A percentile compares a stretch with the other conserved stretches of the same genome.
Conservation (phyloP, 306 rosid genomes). For the Crataegus laevigata region DNA sequence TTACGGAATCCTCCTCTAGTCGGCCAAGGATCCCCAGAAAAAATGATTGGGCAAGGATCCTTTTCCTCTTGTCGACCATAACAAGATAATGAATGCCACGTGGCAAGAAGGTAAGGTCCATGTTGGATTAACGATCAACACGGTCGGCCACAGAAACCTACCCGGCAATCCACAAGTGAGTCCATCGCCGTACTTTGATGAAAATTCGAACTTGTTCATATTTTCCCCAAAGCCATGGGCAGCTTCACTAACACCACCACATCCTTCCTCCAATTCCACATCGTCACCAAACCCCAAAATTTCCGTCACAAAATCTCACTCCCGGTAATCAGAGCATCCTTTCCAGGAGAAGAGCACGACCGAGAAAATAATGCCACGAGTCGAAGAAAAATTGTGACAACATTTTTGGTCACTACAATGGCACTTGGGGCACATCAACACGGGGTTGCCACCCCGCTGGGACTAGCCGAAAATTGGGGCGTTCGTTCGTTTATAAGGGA, state of each 20-base stretch:
- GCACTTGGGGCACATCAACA: slow-evolving; percentile 16
- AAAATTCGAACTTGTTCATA: background rate
- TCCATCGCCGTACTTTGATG: background rate
- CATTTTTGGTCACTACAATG: slow-evolving; percentile 37
- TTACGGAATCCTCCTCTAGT: too few species aligned
- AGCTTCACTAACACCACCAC: slow-evolving; percentile 55
- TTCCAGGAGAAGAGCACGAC: background rate
- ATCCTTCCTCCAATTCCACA: slow-evolving; percentile 42
- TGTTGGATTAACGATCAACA: slow-evolving; percentile 12
- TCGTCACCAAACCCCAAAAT: slow-evolving; percentile 29
- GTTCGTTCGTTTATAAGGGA: slow-evolving; percentile 60
- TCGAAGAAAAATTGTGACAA: slow-evolving; percentile 47
- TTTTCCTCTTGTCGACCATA: too few species aligned
- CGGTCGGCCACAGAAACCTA: slow-evolving; percentile 27
- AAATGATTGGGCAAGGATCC: too few species aligned
- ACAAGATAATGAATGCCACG: slow-evolving; percentile 35
- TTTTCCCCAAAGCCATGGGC: slow-evolving; percentile 40
- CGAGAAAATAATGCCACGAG: slow-evolving; percentile 19
- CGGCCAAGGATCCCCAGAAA: too few species aligned
- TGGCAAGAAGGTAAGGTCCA: slow-evolving; percentile 35
- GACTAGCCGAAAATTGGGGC: slow-evolving; percentile 75
- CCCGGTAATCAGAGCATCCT: slow-evolving; percentile 17
- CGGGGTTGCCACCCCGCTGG: slow-evolving; percentile 16
- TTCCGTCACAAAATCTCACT: background rate
- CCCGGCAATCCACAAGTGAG: slow-evolving; percentile 15